A percentile compares a stretch with the other conserved stretches of the same genome.
phyloP scores from a whole-genome alignment of 805 yeast species.

The Cephaloascus albidus region DNA sequence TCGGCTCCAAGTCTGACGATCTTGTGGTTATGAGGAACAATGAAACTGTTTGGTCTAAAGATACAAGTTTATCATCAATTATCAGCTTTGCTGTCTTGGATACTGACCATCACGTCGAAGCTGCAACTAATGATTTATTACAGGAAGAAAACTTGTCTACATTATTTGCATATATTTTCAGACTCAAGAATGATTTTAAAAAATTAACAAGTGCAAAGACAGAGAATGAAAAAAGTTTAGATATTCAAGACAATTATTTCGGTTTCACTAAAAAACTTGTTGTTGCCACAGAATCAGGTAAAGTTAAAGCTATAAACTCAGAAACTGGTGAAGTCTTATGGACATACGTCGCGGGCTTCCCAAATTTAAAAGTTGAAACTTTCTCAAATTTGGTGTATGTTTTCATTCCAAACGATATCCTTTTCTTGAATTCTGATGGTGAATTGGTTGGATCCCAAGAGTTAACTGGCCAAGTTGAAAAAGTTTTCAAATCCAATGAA shows the following conservation, averaged over 20 bases:
- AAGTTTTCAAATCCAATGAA: not conserved
- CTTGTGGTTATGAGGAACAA: not conserved
- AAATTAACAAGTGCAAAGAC: conserved; percentile 3
- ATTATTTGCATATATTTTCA: conserved; percentile 17
- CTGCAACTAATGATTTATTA: conserved; percentile 15
- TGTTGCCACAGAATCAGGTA: conserved; percentile 27
- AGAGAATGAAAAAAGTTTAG: conserved; percentile 4
- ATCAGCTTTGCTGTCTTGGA: conserved; percentile 21
- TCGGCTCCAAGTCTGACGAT: too few species aligned
- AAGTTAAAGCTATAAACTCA: conserved; percentile 33
- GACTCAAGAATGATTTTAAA: conserved; percentile 17
- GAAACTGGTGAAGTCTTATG: conserved; percentile 29
- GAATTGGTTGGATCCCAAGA: not conserved
- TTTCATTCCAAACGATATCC: not conserved
- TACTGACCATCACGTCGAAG: conserved; percentile 6
- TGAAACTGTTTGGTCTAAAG: conserved; percentile 26
- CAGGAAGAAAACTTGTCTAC: conserved; percentile 17
- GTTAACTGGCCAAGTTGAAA: not conserved
- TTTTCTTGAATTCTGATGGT: not conserved
- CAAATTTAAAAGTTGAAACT: not conserved
- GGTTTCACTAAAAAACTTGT: conserved; percentile 37
- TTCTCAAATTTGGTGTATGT: not conserved
- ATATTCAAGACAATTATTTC: conserved; percentile 17
- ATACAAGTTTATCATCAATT: conserved; percentile 30
- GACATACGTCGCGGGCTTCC: conserved; percentile 10